Percentiles rank a stretch among this genome's conserved stretches.
These are phyloP conservation scores for Fimicolochytrium jonesii DNA, from an alignment of 192 early-diverging fungal species.

Conservation along the genomic window DNA sequence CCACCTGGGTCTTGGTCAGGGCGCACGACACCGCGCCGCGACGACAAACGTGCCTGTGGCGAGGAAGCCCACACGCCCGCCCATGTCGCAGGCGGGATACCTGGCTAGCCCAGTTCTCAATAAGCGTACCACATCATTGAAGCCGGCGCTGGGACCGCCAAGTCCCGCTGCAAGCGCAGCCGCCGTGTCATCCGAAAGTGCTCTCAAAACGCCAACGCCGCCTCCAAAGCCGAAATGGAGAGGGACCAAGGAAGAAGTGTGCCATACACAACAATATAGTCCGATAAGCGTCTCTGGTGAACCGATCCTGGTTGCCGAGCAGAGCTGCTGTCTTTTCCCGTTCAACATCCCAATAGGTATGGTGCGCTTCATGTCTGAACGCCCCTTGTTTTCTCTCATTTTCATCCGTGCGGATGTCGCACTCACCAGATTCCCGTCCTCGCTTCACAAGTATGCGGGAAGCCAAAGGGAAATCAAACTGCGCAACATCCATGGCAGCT, in stretches of 20 bases:
- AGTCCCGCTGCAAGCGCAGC: no score
- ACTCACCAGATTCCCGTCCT: background rate
- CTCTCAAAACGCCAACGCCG: no score
- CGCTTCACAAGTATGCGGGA: background rate
- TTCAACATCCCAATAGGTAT: constrained; percentile 12
- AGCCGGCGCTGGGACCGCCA: background rate
- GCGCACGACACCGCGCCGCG: background rate
- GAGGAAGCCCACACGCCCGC: background rate
- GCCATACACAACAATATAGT: background rate
- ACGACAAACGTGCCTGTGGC: constrained; percentile 5
- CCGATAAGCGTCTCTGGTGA: background rate
- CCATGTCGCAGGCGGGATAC: constrained; percentile 2
- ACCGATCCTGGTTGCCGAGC: background rate
- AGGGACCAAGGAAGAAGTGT: background rate
- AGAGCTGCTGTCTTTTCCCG: background rate
- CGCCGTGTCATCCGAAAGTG: background rate
- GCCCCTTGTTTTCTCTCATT: background rate
- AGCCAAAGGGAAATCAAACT: background rate
- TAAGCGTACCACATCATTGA: background rate
- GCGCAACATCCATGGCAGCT: background rate
- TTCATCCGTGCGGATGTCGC: no score
- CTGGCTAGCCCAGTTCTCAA: constrained; percentile 7
- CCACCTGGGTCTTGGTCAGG: background rate
- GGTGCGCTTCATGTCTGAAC: background rate
- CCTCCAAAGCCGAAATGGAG: no score